Percentiles rank a stretch among this genome's conserved stretches.
These are phyloP conservation scores for Pleurotus citrinopileatus DNA, from an alignment of 768 basidiomycete genomes.

Conservation along the genomic window DNA sequence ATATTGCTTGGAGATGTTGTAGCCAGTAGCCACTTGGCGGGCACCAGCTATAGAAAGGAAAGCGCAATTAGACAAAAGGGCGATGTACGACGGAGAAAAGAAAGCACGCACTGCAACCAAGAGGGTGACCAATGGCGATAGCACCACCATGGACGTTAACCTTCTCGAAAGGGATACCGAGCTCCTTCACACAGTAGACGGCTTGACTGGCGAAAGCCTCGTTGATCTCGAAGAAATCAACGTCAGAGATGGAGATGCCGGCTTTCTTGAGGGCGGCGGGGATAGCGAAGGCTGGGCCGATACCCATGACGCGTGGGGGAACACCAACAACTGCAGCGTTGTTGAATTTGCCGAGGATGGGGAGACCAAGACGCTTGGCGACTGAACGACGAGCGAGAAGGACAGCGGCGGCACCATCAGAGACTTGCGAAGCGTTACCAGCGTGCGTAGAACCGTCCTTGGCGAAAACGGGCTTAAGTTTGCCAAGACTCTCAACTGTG, in stretches of 20 bases:
- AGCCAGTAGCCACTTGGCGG: conserved; percentile 82
- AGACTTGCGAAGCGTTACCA: conserved; percentile 85
- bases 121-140: conserved; percentile 86
- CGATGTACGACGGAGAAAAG: conserved; percentile 9
- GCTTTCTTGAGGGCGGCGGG: conserved; percentile 67
- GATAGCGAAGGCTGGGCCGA: conserved; percentile 88
- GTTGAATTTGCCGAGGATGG: conserved; percentile 84
- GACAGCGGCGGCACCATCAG: conserved; percentile 91
- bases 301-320: conserved; percentile 86
- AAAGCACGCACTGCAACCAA: conserved; percentile 69
- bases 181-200: conserved; percentile 64
- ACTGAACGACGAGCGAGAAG: conserved; percentile 76
- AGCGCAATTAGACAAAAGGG: not conserved
- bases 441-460: conserved; percentile 78
- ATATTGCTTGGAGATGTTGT: conserved; percentile 78
- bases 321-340: conserved; percentile 71
- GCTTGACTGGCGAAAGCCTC: conserved; percentile 89
- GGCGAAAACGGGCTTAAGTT: conserved; percentile 84
- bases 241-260: conserved; percentile 63
- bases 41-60: conserved; percentile 66
- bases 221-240: conserved; percentile 93
- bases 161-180: conserved; percentile 72
- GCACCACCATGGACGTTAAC: conserved; percentile 89
- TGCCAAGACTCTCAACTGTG: conserved; percentile 70
- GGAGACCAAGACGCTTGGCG: conserved; percentile 81